Evolutionary conservation across 805 yeast species (phyloP), one percentile per base, ranked within the genome.

Genomic region (Metschnikowia noctiluminum): DNA sequence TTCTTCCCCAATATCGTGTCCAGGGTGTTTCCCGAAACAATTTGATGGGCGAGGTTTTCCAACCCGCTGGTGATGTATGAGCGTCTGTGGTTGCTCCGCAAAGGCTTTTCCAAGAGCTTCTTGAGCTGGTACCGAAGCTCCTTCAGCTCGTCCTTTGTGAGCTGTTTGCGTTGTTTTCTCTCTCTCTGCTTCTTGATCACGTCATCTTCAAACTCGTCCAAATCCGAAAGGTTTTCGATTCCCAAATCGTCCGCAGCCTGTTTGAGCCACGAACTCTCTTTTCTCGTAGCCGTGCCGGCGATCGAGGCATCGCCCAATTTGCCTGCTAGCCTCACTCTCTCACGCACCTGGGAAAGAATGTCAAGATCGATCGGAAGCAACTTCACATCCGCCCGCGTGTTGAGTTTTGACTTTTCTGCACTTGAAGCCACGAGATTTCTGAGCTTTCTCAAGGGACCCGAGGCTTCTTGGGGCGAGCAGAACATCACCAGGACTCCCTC

Each of bases 401-500:
- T 69, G 41, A 70, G 54, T 43, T 67, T 68, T 10, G 44, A 42
- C 31, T 28, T 28, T 15, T 52, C 55, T 6, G 61, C 49, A 15
- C 62, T 55, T 45, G 66, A 68, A 1, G 80, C 71, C 44, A 84
- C 76, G 13, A 81, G 62, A 49, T 75, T 81, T 58, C 92, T 74
- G 47, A 92, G 76, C 66, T 87, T 89, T 60, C 81, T 77, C 53
- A 91, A 73, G 0, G 98, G 91, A 0, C 96, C 96, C 48, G 89
- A 77, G 0, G 95, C 89, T 63, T 94, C 99, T 51, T 87, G 90
- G 13, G 97, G 97, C 5, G 96, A 87, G 61, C 97, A 89, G 46
- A 94, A 73, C 80, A 90, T 83, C 43, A 94, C 85, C 2, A 97
- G 86, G n/a, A 94, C 96, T 74, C 99, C 99, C 63, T 88, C 92